Conservation (phyloP, 1,284 basidiomycete genomes). For the Tremellales sp. region DNA sequence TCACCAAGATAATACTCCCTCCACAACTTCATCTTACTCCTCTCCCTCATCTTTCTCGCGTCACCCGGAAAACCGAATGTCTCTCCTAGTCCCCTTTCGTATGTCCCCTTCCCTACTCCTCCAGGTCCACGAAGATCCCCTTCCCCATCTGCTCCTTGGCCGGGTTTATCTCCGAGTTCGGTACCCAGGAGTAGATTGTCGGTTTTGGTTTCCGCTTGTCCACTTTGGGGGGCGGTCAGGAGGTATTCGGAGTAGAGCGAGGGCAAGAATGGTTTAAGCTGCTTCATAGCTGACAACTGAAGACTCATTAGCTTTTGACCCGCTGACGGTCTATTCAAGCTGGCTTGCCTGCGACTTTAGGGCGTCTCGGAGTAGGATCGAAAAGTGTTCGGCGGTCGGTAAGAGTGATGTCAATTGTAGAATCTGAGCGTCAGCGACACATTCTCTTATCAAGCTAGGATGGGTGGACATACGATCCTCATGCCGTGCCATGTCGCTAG, state of each 20-base stretch:
- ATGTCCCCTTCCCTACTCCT: slow-evolving; percentile 53
- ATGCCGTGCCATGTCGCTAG: slow-evolving; percentile 92
- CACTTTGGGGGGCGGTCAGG: slow-evolving; percentile 43
- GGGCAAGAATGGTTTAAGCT: slow-evolving; percentile 82
- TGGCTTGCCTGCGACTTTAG: slow-evolving; percentile 70
- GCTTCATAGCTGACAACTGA: slow-evolving; percentile 85
- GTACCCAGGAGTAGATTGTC: slow-evolving; percentile 26
- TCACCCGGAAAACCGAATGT: slow-evolving; percentile 90
- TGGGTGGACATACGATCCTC: slow-evolving; percentile 69
- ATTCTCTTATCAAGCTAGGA: too few relatives aligned
- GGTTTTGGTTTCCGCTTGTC: slow-evolving; percentile 4
- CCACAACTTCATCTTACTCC: slow-evolving; percentile 97
- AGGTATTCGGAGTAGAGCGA: slow-evolving; percentile 95
- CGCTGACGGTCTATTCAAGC: too few relatives aligned
- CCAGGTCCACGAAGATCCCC: slow-evolving; percentile 53
- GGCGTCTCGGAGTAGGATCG: slow-evolving; percentile 78
- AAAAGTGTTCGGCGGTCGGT: slow-evolving; percentile 92
- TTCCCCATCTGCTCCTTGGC: slow-evolving; percentile 50
- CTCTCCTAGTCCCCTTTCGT: slow-evolving; percentile 80
- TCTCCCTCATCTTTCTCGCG: slow-evolving; percentile 90
- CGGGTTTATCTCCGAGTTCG: slow-evolving; percentile 19
- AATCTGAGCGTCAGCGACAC: slow-evolving; percentile 58
- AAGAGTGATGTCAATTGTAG: slow-evolving; percentile 94
- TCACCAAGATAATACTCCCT: slow-evolving; percentile 76
- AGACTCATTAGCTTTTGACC: slow-evolving; percentile 46